A percentile compares a stretch with the other conserved stretches of the same genome.
phyloP scores from a whole-genome alignment of 208 protist genomes.

The Entamoeba moshkovskii region DNA sequence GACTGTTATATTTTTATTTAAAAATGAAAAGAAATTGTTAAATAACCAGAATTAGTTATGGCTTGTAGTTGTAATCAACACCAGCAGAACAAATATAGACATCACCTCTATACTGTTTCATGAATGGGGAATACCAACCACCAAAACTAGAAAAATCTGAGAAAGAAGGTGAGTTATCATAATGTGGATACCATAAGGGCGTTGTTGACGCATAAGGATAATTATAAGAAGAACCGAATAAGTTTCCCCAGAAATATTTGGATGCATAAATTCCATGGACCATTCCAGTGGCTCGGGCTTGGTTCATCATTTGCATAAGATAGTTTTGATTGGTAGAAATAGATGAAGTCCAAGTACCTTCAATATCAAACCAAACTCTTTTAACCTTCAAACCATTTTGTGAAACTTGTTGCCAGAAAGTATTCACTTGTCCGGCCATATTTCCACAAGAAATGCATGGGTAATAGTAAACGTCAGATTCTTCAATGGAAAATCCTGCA shows the following conservation, averaged over 20 bases:
- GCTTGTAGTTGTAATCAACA: conserved; percentile 2
- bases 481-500: background rate
- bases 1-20: too few species aligned
- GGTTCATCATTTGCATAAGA: background rate
- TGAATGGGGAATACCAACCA: background rate
- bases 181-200: background rate
- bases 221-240: background rate
- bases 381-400: background rate
- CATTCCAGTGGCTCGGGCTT: background rate
- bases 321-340: background rate
- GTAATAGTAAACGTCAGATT: background rate
- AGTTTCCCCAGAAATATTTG: background rate
- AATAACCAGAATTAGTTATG: background rate
- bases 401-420: background rate
- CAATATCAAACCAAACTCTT: background rate
- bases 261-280: background rate
- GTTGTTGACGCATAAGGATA: background rate
- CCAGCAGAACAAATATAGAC: background rate
- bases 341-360: background rate
- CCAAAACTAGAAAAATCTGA: background rate
- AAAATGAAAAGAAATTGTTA: background rate
- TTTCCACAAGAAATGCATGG: background rate
- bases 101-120: conserved; percentile 11
- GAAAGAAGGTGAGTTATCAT: background rate
- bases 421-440: background rate